Conservation (phyloP, 164 flowering plant species). For the Santalum album region DNA sequence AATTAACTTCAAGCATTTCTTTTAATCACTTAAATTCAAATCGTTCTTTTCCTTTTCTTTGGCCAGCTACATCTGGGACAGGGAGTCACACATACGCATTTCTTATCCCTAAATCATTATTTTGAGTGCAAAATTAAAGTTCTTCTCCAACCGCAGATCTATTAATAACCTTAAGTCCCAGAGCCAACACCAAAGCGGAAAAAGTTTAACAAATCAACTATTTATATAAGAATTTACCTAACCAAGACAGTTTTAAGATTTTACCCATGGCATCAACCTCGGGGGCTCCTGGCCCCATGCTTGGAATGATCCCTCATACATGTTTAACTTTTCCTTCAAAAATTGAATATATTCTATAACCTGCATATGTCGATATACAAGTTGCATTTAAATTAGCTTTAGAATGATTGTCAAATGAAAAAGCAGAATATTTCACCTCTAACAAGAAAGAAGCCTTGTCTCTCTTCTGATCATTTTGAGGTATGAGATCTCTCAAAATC, state of each 20-base stretch:
- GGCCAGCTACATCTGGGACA: too few relatives aligned
- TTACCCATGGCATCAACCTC: conserved; percentile 69
- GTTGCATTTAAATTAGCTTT: not conserved
- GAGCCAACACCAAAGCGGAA: too few relatives aligned
- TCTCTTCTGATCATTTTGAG: conserved; percentile 60
- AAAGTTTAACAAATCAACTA: too few relatives aligned
- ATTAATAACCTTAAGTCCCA: too few relatives aligned
- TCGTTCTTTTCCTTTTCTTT: too few relatives aligned
- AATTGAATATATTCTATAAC: conserved; percentile 74
- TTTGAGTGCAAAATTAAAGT: too few relatives aligned
- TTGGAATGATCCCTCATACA: conserved; percentile 55
- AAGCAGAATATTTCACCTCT: conserved; percentile 27
- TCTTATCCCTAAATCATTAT: too few relatives aligned
- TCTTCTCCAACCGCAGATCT: too few relatives aligned
- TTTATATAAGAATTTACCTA: too few relatives aligned
- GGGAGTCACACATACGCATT: too few relatives aligned
- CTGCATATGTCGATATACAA: conserved; percentile 27
- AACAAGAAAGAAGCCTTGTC: conserved; percentile 59
- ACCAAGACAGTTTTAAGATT: not conserved
- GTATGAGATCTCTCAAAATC: conserved; percentile 45
- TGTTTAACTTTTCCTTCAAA: conserved; percentile 55
- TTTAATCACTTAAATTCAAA: too few relatives aligned
- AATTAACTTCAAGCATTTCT: too few relatives aligned
- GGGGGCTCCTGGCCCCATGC: conserved; percentile 55
- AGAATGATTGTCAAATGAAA: not conserved